phyloP scores from a whole-genome alignment of 176 grass and related monocot genomes.

The Phyllostachys edulis region DNA sequence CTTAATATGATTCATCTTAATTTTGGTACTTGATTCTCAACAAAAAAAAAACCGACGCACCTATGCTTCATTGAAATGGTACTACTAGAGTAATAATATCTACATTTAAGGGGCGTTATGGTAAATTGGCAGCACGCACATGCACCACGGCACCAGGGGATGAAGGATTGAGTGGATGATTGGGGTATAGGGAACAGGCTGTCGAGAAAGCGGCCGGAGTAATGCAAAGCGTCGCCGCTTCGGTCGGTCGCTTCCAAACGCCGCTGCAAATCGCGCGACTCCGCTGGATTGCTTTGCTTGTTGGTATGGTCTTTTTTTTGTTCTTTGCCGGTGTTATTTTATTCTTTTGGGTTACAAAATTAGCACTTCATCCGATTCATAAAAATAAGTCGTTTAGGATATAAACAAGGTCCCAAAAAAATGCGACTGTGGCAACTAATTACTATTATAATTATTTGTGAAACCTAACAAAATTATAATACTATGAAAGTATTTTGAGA shows the following conservation, averaged over 20 bases:
- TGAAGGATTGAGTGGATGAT: too few relatives aligned
- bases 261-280: not conserved
- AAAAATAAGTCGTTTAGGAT: too few relatives aligned
- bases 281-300: not conserved
- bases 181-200: too few relatives aligned
- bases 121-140: not conserved
- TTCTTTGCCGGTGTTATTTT: not conserved
- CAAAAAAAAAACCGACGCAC: not conserved
- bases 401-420: too few relatives aligned
- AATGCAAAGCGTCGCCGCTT: not conserved
- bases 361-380: too few relatives aligned
- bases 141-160: not conserved
- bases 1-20: not conserved
- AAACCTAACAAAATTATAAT: too few relatives aligned
- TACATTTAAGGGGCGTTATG: not conserved
- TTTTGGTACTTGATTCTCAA: not conserved
- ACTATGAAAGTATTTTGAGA: too few relatives aligned
- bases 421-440: too few relatives aligned
- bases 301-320: not conserved
- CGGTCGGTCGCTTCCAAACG: too few relatives aligned
- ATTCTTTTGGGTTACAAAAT: not conserved
- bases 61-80: not conserved
- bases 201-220: too few relatives aligned
- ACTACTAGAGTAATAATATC: not conserved
- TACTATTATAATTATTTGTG: too few relatives aligned